Conservation (phyloP, 1,139 yeast species). For the Keqinozyma sinolaborantium region DNA sequence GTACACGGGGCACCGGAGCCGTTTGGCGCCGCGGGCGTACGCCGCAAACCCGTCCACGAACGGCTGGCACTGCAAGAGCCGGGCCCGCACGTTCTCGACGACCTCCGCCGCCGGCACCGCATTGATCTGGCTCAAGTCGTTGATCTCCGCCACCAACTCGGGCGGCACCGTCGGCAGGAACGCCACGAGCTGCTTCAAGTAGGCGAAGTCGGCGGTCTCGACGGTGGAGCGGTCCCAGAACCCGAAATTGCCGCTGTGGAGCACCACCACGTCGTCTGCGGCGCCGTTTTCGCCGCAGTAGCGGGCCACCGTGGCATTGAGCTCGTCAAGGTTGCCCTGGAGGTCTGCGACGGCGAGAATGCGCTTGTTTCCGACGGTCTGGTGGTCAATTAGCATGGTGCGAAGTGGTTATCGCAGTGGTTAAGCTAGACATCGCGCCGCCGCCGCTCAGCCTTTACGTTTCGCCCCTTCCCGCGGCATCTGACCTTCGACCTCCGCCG, state of each 20-base stretch:
- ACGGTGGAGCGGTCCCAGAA: slow-evolving; percentile 64
- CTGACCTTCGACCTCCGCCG: too few relatives aligned
- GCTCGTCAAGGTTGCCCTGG: slow-evolving; percentile 28
- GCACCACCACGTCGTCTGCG: slow-evolving; percentile 27
- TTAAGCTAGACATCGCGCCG: not conserved
- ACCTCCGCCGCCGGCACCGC: slow-evolving; percentile 13
- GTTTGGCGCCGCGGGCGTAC: slow-evolving; percentile 45
- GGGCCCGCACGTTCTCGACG: slow-evolving; percentile 33
- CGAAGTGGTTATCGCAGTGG: not conserved
- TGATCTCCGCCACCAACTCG: slow-evolving; percentile 42
- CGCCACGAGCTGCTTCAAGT: slow-evolving; percentile 63
- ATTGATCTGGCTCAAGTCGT: slow-evolving; percentile 41
- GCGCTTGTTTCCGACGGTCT: slow-evolving; percentile 5
- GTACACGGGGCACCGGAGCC: slow-evolving; percentile 63
- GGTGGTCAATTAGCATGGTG: not conserved
- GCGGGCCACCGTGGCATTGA: slow-evolving; percentile 11
- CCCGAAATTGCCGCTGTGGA: slow-evolving; percentile 82
- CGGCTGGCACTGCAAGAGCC: slow-evolving; percentile 23
- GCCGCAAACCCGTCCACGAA: slow-evolving; percentile 51
- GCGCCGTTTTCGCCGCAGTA: slow-evolving; percentile 13
- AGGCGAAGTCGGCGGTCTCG: slow-evolving; percentile 49
- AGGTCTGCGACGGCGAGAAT: slow-evolving; percentile 29
- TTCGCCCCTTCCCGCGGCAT: too few relatives aligned
- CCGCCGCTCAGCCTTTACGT: too few relatives aligned
- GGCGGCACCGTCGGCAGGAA: slow-evolving; percentile 58